Conservation (phyloP, 257 asterid genomes). For the Solanum megistacrolobum region DNA sequence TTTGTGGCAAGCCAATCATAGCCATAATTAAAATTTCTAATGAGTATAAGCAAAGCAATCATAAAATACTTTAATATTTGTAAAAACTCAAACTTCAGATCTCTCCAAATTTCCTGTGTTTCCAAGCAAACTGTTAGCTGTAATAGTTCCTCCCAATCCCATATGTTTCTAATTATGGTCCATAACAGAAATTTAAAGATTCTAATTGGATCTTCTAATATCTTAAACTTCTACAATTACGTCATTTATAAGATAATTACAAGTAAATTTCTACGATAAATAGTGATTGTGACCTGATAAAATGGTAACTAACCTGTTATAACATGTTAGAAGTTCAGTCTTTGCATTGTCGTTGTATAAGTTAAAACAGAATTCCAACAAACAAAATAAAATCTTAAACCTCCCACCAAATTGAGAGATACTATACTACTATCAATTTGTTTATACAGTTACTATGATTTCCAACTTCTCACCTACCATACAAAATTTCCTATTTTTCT, state of each 20-base stretch:
- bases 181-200: neutral
- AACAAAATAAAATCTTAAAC: neutral
- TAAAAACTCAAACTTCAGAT: neutral
- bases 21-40: neutral
- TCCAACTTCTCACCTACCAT: slow-evolving; percentile 34
- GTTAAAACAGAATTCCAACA: neutral
- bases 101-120: neutral
- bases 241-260: neutral
- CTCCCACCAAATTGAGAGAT: neutral
- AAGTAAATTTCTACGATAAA: neutral
- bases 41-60: slow-evolving; percentile 34
- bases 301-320: neutral
- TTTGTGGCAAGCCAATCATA: neutral
- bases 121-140: slow-evolving; percentile 27
- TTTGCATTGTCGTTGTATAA: neutral
- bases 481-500: slow-evolving; percentile 1
- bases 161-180: neutral
- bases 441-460: slow-evolving; percentile 3
- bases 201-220: neutral
- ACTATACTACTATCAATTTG: neutral
- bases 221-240: neutral
- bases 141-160: neutral
- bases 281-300: neutral
- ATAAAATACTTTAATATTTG: neutral
- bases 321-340: neutral